Evolutionary conservation across 257 asterid genomes (phyloP).

Genomic region (Solanum appendiculatum): DNA sequence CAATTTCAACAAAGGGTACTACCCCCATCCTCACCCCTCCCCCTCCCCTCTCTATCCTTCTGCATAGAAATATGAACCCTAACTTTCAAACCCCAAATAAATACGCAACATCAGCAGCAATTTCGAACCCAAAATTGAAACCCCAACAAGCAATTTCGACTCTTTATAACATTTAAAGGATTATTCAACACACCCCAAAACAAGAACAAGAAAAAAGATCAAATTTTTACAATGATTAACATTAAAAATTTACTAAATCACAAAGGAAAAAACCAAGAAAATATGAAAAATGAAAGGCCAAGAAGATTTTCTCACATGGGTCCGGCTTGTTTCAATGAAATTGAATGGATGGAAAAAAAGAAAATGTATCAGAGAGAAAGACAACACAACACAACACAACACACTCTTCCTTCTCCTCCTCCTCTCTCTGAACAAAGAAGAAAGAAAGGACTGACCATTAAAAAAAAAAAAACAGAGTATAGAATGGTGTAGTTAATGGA

Average conservation of each 20-base stretch:
- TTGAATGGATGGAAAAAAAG: neutral
- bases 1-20: neutral
- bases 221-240: constrained; percentile 6
- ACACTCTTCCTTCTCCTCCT: neutral
- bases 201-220: neutral
- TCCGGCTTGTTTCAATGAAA: constrained; percentile 20
- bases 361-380: constrained; percentile 4
- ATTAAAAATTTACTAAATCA: neutral
- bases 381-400: neutral
- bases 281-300: neutral
- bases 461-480: neutral
- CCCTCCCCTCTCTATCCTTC: neutral
- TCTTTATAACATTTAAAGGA: constrained; percentile 21
- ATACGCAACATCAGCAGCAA: too few species aligned
- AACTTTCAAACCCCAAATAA: neutral
- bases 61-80: constrained; percentile 31
- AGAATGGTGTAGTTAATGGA: constrained; percentile 18
- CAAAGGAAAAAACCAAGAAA: neutral
- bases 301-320: constrained; percentile 56
- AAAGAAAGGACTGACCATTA: constrained; percentile 29
- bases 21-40: neutral
- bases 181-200: neutral
- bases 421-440: constrained; percentile 22
- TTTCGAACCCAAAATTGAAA: constrained; percentile 21
- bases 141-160: constrained; percentile 28